phyloP scores from a whole-genome alignment of 345 rosid genomes.

The Litchi chinensis region DNA sequence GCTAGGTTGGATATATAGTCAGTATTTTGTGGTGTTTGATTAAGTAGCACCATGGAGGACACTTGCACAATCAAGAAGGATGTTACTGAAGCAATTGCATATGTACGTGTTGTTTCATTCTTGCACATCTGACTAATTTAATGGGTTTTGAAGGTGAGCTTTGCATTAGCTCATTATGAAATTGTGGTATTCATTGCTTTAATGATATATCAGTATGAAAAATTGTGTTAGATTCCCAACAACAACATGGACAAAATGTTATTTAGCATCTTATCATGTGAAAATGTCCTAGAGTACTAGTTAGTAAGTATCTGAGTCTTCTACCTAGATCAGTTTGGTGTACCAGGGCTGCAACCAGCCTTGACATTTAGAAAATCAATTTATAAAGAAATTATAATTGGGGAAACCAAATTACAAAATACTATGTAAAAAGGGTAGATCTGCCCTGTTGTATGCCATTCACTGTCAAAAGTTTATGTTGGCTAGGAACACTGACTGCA shows the following conservation, averaged over 20 bases:
- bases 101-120: neutral
- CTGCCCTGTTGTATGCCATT: neutral
- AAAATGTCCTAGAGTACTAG: neutral
- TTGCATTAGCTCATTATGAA: neutral
- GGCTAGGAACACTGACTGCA: neutral
- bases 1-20: neutral
- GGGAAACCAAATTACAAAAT: too few relatives aligned
- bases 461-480: neutral
- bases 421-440: neutral
- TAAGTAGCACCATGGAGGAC: constrained; percentile 32
- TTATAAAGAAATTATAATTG: too few relatives aligned
- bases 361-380: too few relatives aligned
- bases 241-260: neutral
- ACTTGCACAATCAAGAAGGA: constrained; percentile 51
- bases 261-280: neutral
- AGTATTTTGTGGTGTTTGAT: neutral
- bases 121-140: neutral
- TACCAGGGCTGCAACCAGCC: neutral
- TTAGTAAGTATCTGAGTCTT: neutral
- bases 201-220: neutral
- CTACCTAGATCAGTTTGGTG: neutral
- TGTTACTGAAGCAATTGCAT: constrained; percentile 42
- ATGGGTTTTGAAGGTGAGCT: neutral
- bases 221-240: neutral
- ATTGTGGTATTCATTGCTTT: neutral